Conservation (phyloP, 2,329 filamentous ascomycete species). For the Ceratocystiopsis sp. region DNA sequence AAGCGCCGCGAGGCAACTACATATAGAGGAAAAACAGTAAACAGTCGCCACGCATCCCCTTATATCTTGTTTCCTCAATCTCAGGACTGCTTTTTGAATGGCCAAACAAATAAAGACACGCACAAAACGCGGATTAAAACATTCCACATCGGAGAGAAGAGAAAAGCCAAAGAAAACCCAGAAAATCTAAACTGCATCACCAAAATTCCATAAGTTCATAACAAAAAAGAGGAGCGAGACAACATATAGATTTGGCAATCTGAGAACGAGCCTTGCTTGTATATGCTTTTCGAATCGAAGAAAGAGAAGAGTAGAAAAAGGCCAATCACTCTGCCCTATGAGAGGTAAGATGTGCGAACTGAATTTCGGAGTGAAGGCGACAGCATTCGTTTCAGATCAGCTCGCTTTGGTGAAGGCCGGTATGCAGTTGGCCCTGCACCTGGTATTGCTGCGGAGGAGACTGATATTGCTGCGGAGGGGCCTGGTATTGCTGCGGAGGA, state of each 20-base stretch:
- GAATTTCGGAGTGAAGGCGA: background rate
- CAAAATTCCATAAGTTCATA: no score
- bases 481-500: conserved; percentile 14
- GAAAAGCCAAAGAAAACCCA: background rate
- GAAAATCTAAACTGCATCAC: background rate
- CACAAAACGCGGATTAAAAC: no score
- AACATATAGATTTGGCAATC: background rate
- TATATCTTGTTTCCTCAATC: background rate
- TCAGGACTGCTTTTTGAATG: no score
- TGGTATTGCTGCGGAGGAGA: conserved; percentile 14
- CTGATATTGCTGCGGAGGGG: conserved; percentile 15
- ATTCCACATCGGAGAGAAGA: no score
- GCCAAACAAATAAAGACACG: no score
- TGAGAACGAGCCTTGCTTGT: background rate
- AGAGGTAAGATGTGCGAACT: background rate
- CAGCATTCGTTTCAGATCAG: conserved; percentile 27
- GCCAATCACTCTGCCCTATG: conserved; percentile 17
- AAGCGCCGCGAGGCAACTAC: conserved; percentile 28
- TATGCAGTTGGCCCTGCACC: conserved; percentile 19
- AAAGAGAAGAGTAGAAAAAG: conserved; percentile 12
- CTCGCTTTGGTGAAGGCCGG: conserved; percentile 35
- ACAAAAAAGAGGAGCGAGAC: background rate
- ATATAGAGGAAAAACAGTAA: conserved; percentile 12
- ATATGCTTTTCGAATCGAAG: background rate
- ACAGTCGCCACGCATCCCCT: no score